These are phyloP conservation scores for Pichiaceae sp. DNA, from an alignment of 1,139 yeast species.

Conservation along the genomic window DNA sequence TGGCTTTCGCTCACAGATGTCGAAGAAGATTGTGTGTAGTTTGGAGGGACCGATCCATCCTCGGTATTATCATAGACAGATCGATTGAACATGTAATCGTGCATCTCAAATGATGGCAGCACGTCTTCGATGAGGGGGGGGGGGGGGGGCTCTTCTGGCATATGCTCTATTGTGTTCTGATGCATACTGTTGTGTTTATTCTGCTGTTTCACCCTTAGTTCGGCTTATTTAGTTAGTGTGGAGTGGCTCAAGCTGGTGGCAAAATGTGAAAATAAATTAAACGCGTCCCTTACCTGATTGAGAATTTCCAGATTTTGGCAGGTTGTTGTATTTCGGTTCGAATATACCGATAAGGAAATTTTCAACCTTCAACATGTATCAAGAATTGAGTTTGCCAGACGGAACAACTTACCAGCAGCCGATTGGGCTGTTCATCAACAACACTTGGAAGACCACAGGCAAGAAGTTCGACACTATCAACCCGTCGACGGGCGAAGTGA, in stretches of 20 bases:
- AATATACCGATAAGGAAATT: no score
- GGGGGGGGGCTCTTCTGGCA: no score
- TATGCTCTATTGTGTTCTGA: no score
- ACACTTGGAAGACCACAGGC: slow-evolving; percentile 35
- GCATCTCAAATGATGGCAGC: slow-evolving; percentile 58
- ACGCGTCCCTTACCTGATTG: no score
- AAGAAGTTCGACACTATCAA: slow-evolving; percentile 39
- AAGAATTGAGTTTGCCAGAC: slow-evolving; percentile 21
- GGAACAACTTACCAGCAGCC: slow-evolving; percentile 34
- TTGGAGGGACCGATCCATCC: slow-evolving; percentile 10
- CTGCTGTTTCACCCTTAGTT: no score
- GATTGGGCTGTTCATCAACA: slow-evolving; percentile 48
- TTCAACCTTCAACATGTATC: no score
- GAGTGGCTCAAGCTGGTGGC: no score
- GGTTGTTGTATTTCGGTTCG: no score
- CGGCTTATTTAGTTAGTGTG: no score
- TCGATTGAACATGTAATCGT: slow-evolving; percentile 43
- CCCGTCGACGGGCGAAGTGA: slow-evolving; percentile 47
- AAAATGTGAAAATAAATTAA: no score
- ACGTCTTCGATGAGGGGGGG: slow-evolving; percentile 40
- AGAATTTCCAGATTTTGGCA: no score
- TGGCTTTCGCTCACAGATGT: slow-evolving; percentile 1
- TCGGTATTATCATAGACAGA: slow-evolving; percentile 18
- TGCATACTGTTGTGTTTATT: no score
- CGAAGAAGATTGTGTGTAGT: slow-evolving; percentile 11